A percentile compares a stretch with the other conserved stretches of the same genome.
Conservation (phyloP, 805 yeast species). For the Candida arabinofermentans region DNA sequence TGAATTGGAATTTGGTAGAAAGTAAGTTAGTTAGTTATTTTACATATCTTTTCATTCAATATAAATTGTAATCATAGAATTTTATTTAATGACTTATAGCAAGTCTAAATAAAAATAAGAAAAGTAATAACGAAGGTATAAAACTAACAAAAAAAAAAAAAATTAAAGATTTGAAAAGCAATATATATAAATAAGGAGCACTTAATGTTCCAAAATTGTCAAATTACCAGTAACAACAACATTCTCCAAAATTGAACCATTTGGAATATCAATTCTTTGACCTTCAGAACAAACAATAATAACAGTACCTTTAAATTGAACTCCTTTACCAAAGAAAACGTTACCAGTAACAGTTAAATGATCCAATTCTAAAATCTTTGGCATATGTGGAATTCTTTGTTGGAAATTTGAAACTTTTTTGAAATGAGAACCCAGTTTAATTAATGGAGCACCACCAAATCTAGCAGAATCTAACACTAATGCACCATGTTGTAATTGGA, state of each 20-base stretch:
- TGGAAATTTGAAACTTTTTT: constrained; percentile 93
- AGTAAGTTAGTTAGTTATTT: background rate
- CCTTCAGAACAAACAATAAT: constrained; percentile 97
- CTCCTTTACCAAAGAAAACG: constrained; percentile 84
- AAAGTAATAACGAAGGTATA: background rate
- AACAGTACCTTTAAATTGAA: constrained; percentile 93
- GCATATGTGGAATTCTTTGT: constrained; percentile 89
- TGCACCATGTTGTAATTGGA: constrained; percentile 87
- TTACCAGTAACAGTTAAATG: constrained; percentile 98
- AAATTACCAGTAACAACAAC: constrained; percentile 96
- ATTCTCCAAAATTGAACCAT: constrained; percentile 90
- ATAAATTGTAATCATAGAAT: background rate
- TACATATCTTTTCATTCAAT: background rate
- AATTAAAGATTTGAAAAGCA: background rate
- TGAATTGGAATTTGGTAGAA: constrained; percentile 28
- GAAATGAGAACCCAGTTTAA: constrained; percentile 94
- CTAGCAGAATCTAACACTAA: constrained; percentile 78
- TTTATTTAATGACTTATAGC: background rate
- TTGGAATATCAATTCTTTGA: constrained; percentile 94
- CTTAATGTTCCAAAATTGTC: constrained; percentile 85
- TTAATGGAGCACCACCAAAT: constrained; percentile 89
- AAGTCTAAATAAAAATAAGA: background rate
- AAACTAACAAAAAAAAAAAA: background rate
- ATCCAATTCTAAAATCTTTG: constrained; percentile 92
- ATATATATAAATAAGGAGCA: background rate